Evolutionary conservation across 1,284 basidiomycete species (phyloP), one percentile per base, ranked within the genome.

Genomic region (Cryptococcus jaspeensis): DNA sequence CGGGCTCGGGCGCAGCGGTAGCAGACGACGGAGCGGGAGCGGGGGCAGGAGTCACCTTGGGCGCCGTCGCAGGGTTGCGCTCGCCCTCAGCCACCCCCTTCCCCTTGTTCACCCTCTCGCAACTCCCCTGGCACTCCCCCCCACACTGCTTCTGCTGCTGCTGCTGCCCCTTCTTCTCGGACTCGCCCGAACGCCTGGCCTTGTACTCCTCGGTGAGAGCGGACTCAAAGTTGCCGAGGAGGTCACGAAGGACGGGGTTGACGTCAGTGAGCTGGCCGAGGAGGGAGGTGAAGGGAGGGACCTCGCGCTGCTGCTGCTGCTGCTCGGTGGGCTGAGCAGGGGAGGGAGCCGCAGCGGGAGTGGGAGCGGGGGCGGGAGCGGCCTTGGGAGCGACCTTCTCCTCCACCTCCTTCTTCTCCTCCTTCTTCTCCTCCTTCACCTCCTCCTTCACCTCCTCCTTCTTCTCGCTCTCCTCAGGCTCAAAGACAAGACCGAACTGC

Each of bases 1-100:
- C 53, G 38, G 60, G 15, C 9, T 46, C 18, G 18, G 56, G 44
- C n/a, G 52, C 32, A 36, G 55, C 5, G 90, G 79, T 87, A 87
- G 25, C 88, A 88, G 15, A 79, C 87, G 46, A 76, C 42, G 61
- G 51, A 22, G 58, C 41, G 40, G 61, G 51, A 22, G 58, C 41
- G 40, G 58, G 52, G 23, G 48, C 45, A 23, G 49, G 38, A 46
- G 39, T 37, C 18, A 56, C 18, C 23, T 40, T 47, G 35, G 55
- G 50, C 40, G 49, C 52, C 40, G 59, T 4, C 28, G 28, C 28
- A 25, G 16, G 45, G 43, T 56, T 60, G 60, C 64, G 66, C 54
- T 67, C 64, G 13, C 69, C 67, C 11, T 66, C 64, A 32, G 71
- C 71, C 32, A 67, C 64, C 22, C 58, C 69, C 52, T 73, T 73